A percentile compares a stretch with the other conserved stretches of the same genome.
phyloP scores from a whole-genome alignment of 352 stramenopile species.

The Pythium brassicae region DNA sequence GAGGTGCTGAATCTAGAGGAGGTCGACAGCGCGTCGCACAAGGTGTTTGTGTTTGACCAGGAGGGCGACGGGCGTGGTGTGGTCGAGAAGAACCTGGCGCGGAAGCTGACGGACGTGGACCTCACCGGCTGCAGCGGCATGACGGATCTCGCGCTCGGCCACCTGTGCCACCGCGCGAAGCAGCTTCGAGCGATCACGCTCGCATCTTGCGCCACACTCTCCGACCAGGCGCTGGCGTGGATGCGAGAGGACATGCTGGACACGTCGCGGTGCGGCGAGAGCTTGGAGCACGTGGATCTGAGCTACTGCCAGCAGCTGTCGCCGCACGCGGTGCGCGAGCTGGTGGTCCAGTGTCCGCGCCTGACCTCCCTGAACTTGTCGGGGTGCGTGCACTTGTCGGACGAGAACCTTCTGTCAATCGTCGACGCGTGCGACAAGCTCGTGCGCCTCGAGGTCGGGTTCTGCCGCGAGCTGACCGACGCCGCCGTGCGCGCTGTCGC shows the following conservation, averaged over 20 bases:
- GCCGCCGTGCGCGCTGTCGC: slow-evolving; percentile 58
- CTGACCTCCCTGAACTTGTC: slow-evolving; percentile 82
- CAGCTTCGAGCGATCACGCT: slow-evolving; percentile 43
- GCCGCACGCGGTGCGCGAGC: slow-evolving; percentile 33
- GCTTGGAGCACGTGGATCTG: slow-evolving; percentile 64
- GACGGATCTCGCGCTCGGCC: slow-evolving; percentile 66
- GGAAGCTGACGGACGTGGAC: slow-evolving; percentile 54
- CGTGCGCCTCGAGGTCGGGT: slow-evolving; percentile 60
- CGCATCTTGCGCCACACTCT: slow-evolving; percentile 58
- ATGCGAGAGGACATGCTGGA: slow-evolving; percentile 71
- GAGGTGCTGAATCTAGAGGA: slow-evolving; percentile 83
- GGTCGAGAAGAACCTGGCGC: slow-evolving; percentile 76
- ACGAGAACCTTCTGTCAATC: slow-evolving; percentile 69
- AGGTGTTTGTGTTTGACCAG: slow-evolving; percentile 83
- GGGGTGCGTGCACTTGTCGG: slow-evolving; percentile 69
- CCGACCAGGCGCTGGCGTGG: slow-evolving; percentile 52
- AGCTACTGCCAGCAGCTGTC: slow-evolving; percentile 78
- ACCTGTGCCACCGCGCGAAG: slow-evolving; percentile 61
- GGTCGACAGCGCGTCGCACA: slow-evolving; percentile 56
- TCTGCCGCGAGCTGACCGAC: slow-evolving; percentile 86
- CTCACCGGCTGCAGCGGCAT: slow-evolving; percentile 67
- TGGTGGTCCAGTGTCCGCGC: slow-evolving; percentile 51
- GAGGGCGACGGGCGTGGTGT: slow-evolving; percentile 71
- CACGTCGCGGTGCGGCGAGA: slow-evolving; percentile 30
- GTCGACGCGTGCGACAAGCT: slow-evolving; percentile 63